phyloP scores from a whole-genome alignment of 1,139 yeast species.

The Sugiyamaella pinicola region DNA sequence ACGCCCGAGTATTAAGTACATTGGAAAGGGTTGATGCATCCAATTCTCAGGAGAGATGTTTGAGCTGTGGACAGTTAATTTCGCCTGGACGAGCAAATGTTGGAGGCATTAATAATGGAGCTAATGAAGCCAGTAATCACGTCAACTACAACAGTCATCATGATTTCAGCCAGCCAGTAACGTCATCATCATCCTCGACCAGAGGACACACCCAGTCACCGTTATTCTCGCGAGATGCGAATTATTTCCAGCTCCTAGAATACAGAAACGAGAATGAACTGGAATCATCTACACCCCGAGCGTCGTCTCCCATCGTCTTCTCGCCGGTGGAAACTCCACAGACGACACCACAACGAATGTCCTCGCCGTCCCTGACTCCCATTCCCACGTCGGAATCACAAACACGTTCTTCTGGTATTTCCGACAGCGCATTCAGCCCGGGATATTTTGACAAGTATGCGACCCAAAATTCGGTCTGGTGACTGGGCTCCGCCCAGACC shows the following conservation, averaged over 20 bases:
- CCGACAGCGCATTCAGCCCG: conserved; percentile 23
- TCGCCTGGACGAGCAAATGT: conserved; percentile 18
- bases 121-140: neutral
- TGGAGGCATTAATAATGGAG: neutral
- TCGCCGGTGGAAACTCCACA: conserved; percentile 11
- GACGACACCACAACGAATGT: neutral
- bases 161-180: neutral
- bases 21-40: conserved; percentile 15
- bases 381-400: neutral
- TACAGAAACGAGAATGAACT: conserved; percentile 9
- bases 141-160: neutral
- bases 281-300: conserved; percentile 1
- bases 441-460: conserved; percentile 26
- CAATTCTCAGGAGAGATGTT: conserved; percentile 25
- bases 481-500: neutral
- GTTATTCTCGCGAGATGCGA: conserved; percentile 28
- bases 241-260: conserved; percentile 39
- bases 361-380: conserved; percentile 12
- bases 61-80: conserved; percentile 35
- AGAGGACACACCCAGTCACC: neutral
- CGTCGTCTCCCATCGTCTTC: conserved; percentile 4
- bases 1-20: conserved; percentile 26
- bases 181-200: neutral
- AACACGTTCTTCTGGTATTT: conserved; percentile 20
- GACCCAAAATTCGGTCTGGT: neutral